Evolutionary conservation across 2,329 filamentous ascomycete species (phyloP).

Genomic region (Coniochaeta prunicola): DNA sequence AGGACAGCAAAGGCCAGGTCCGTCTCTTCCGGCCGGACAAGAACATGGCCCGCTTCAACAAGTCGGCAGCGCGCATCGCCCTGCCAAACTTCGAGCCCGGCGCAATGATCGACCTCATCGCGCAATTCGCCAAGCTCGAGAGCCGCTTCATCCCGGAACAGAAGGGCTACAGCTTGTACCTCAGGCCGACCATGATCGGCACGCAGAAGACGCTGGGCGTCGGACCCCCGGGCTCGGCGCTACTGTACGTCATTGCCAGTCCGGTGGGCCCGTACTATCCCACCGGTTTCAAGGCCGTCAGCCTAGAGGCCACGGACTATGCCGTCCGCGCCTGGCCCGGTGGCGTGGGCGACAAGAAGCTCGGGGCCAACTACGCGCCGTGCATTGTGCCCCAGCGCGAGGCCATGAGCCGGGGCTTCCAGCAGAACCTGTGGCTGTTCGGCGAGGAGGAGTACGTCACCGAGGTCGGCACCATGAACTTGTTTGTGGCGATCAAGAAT

Average conservation of each 20-base stretch:
- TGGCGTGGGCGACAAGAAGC: slow-evolving; percentile 95
- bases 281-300: slow-evolving; percentile 95
- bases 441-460: slow-evolving; percentile 93
- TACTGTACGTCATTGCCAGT: slow-evolving; percentile 91
- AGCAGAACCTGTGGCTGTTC: slow-evolving; percentile 98
- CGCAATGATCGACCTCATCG: slow-evolving; percentile 73
- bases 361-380: slow-evolving; percentile 98
- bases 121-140: slow-evolving; percentile 72
- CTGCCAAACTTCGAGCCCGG: slow-evolving; percentile 76
- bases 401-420: slow-evolving; percentile 84
- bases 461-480: slow-evolving; percentile 98
- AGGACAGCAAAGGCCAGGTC: slow-evolving; percentile 69
- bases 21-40: slow-evolving; percentile 89
- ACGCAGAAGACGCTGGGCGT: slow-evolving; percentile 93
- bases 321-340: slow-evolving; percentile 96
- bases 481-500: slow-evolving; percentile 82
- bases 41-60: slow-evolving; percentile 95
- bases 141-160: slow-evolving; percentile 81
- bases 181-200: slow-evolving; percentile 94
- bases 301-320: slow-evolving; percentile 92
- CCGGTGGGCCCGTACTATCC: slow-evolving; percentile 98
- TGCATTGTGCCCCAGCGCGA: slow-evolving; percentile 95
- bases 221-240: slow-evolving; percentile 80
- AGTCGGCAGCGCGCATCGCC: slow-evolving; percentile 83
- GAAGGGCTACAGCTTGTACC: slow-evolving; percentile 89